Evolutionary conservation across 1,139 yeast species (phyloP), one percentile per base, ranked within the genome.

Genomic region (Kodamaea sp.): DNA sequence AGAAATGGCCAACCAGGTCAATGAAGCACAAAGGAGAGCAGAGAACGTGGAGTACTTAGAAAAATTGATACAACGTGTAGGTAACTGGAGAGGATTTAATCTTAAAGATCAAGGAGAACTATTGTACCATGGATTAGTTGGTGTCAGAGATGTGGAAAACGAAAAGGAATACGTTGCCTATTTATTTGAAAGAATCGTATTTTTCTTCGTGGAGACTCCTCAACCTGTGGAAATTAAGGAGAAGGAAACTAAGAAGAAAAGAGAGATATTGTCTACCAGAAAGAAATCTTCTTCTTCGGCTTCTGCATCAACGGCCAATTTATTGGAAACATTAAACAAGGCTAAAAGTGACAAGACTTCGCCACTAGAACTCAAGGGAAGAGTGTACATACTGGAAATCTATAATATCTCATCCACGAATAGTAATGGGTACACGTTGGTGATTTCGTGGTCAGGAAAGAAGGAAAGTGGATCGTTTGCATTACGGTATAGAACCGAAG

Each of bases 41-140:
- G 98, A 92, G 57, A 94, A 92, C 59, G 77, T 81, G 29, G 85
- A 81, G 39, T 75, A 79, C 29, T 70, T 86, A 30, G 79, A 77
- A 46, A 84, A 82, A 37, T 69, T 92, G 28, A 72, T 76, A 35
- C 85, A 79, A 26, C 73, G 92, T 40, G 94, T 90, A 9, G 70
- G 75, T 26, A 95, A 90, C 59, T 92, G 98, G 98, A 78, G 90
- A 48, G 97, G 97, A n/a, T 90, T 88, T 59, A 81, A 81, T 44
- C 67, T 86, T 34, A 74, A 73, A 41, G 86, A 82, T 47, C 88
- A 89, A 60, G 98, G 99, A 19, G 95, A 86, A 41, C 71, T 92
- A 37, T 62, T 90, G 32, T 80, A 81, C 53, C 87, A 82, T 51
- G 95, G 92, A 34, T 66, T 72, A 24, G 92, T 87, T 28, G 81